Conservation (phyloP, 2,329 filamentous ascomycete species). For the Penicillium brevicompactum region DNA sequence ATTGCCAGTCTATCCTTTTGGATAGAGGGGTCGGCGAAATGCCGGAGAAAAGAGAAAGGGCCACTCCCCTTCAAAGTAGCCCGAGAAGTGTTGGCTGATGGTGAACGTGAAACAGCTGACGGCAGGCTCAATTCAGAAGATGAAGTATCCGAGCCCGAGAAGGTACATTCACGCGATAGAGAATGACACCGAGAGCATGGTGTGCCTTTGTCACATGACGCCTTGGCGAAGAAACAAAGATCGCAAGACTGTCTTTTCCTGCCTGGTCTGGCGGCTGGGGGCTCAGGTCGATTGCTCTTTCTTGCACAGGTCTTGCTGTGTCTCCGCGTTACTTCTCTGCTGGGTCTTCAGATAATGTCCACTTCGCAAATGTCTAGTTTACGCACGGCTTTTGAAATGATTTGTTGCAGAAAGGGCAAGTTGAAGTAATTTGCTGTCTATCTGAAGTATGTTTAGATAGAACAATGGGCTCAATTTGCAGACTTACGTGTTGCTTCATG, state of each 20-base stretch:
- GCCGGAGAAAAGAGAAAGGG: conserved; percentile 32
- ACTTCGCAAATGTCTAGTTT: neutral
- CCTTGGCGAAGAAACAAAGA: conserved; percentile 28
- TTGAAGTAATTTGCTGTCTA: conserved; percentile 23
- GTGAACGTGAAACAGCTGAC: conserved; percentile 1
- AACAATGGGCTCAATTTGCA: neutral
- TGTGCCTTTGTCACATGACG: conserved; percentile 26
- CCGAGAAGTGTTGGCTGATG: neutral
- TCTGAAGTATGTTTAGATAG: conserved; percentile 21
- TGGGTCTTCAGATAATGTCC: neutral
- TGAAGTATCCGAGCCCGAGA: conserved; percentile 3
- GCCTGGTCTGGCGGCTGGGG: conserved; percentile 30
- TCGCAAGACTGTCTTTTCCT: conserved; percentile 35
- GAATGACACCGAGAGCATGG: conserved; percentile 30
- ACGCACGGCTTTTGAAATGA: conserved; percentile 31
- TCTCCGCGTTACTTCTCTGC: conserved; percentile 32
- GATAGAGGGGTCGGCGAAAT: conserved; percentile 31
- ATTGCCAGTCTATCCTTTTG: conserved; percentile 33
- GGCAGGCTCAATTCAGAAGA: conserved; percentile 4
- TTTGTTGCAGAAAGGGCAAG: conserved; percentile 34
- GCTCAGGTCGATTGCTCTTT: conserved; percentile 31
- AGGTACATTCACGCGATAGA: conserved; percentile 25
- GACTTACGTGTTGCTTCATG: conserved; percentile 33
- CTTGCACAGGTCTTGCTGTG: conserved; percentile 33
- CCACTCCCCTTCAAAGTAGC: neutral